Evolutionary conservation across 2,329 filamentous ascomycete genomes (phyloP).

Genomic region (Aspergillus fijiensis): DNA sequence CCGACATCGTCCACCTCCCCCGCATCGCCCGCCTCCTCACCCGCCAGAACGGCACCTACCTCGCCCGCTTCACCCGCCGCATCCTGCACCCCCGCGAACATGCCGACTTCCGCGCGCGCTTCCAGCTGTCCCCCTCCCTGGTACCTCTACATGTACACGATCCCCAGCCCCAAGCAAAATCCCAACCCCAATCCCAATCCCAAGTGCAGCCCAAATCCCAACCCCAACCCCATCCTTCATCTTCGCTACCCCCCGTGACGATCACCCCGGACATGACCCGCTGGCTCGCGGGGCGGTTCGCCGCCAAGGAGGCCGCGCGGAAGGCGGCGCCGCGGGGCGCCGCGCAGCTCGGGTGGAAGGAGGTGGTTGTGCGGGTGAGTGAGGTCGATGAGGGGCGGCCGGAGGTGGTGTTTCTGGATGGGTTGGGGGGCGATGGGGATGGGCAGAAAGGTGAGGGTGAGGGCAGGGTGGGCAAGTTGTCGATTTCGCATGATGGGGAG

Average conservation of each 20-base stretch:
- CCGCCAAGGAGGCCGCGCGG: constrained; percentile 72
- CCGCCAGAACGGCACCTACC: constrained; percentile 37
- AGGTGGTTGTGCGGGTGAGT: constrained; percentile 51
- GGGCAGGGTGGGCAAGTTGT: constrained; percentile 62
- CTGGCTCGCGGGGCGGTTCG: constrained; percentile 57
- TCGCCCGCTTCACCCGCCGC: constrained; percentile 39
- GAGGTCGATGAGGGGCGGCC: constrained; percentile 30
- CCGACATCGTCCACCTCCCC: constrained; percentile 70
- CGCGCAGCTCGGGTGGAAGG: constrained; percentile 61
- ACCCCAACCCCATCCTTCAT: not conserved
- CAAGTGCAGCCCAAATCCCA: not conserved
- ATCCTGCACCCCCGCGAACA: constrained; percentile 45
- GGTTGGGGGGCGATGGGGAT: not conserved
- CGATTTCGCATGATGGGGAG: constrained; percentile 83
- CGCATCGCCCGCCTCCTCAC: constrained; percentile 63
- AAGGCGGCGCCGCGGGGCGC: constrained; percentile 62
- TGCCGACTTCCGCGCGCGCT: constrained; percentile 37
- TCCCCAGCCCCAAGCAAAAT: not conserved
- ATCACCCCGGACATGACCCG: constrained; percentile 38
- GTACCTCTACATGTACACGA: not conserved
- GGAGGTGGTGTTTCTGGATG: constrained; percentile 39
- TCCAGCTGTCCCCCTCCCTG: constrained; percentile 20
- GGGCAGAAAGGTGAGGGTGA: constrained; percentile 30
- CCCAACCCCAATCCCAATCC: not conserved
- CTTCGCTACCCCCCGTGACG: not conserved